Percentiles rank a stretch among this genome's conserved stretches.
These are phyloP conservation scores for Talaromyces verruculosus DNA, from an alignment of 2,329 filamentous ascomycete genomes.

Conservation along the genomic window DNA sequence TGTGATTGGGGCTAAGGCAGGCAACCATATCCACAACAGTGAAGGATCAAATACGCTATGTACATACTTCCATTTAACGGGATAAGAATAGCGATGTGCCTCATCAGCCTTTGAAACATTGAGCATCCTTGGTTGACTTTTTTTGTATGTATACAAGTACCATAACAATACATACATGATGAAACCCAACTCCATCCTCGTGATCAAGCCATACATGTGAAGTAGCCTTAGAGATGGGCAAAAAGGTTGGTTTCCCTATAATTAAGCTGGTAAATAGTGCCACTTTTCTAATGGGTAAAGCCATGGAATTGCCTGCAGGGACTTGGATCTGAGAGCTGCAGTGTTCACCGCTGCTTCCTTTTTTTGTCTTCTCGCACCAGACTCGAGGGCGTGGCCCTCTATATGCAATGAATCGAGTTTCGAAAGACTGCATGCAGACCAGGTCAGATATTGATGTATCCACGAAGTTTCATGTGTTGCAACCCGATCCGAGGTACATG, in stretches of 20 bases:
- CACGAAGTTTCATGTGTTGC: constrained; percentile 1
- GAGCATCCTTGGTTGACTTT: not conserved
- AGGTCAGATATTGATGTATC: not conserved
- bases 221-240: not conserved
- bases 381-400: not conserved
- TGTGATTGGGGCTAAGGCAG: not conserved
- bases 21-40: not conserved
- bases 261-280: not conserved
- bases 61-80: not conserved
- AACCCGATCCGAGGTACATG: not conserved
- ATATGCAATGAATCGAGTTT: not conserved
- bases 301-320: not conserved
- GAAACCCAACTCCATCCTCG: not conserved
- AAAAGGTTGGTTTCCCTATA: not conserved
- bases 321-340: not conserved
- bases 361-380: not conserved
- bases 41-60: not conserved
- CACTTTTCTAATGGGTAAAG: not conserved
- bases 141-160: not conserved
- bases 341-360: not conserved
- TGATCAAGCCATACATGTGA: not conserved
- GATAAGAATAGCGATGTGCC: not conserved
- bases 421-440: not conserved
- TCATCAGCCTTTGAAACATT: not conserved
- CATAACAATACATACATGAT: not conserved